Conservation (phyloP, 2,329 filamentous ascomycete species). For the Tolypocladium ophioglossoides region DNA sequence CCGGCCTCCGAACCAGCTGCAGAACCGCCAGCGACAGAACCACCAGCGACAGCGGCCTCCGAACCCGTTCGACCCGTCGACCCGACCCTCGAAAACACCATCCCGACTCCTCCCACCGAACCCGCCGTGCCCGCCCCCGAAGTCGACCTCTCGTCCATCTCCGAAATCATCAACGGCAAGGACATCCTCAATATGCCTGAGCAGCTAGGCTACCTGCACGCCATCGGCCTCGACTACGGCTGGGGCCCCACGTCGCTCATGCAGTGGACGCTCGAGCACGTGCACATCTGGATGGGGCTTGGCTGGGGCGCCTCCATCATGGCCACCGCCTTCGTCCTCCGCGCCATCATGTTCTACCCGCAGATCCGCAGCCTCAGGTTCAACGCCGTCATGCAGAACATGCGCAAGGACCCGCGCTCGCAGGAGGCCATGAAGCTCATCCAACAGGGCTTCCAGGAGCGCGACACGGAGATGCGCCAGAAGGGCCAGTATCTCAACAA, state of each 20-base stretch:
- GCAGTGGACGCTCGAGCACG: constrained; percentile 69
- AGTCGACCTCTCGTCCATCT: constrained; percentile 22
- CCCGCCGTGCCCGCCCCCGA: constrained; percentile 15
- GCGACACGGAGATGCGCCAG: constrained; percentile 34
- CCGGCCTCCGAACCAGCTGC: constrained; percentile 8
- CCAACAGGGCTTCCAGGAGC: constrained; percentile 24
- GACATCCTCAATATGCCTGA: constrained; percentile 55
- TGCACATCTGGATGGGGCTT: constrained; percentile 64
- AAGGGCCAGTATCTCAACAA: constrained; percentile 23
- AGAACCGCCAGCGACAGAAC: constrained; percentile 6
- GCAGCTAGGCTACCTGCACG: constrained; percentile 70
- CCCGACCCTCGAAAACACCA: constrained; percentile 3
- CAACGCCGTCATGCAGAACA: constrained; percentile 46
- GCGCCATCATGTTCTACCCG: constrained; percentile 54
- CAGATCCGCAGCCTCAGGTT: constrained; percentile 26
- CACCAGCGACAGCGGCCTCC: constrained; percentile 9
- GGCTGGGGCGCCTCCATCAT: constrained; percentile 78
- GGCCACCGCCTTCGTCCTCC: constrained; percentile 52
- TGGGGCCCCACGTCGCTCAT: constrained; percentile 66
- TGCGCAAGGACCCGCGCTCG: constrained; percentile 45
- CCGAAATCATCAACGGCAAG: constrained; percentile 24
- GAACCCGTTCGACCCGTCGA: constrained; percentile 4
- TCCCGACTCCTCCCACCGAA: constrained; percentile 10
- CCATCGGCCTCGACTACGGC: constrained; percentile 79
- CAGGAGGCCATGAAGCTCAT: constrained; percentile 37